Percentiles rank a stretch among this genome's conserved stretches.
These are phyloP conservation scores for Lecanosticta acicola DNA, from an alignment of 2,329 filamentous ascomycete species.

Conservation along the genomic window DNA sequence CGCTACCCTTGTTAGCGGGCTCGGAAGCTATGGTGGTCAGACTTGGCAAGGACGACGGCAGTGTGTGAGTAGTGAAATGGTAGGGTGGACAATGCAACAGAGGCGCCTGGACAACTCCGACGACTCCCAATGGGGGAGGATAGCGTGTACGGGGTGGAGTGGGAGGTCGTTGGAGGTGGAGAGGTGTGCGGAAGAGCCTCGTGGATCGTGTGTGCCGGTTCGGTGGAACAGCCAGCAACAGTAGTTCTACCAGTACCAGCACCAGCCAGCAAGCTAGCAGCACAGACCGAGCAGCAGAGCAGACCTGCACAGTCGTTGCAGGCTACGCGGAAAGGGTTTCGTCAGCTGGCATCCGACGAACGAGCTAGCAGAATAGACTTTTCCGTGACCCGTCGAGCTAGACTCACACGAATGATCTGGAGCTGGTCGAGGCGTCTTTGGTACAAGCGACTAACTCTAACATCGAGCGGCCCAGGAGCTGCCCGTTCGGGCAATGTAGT, in stretches of 20 bases:
- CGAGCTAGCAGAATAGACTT: conserved; percentile 21
- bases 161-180: background rate
- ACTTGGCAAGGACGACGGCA: background rate
- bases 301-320: no score
- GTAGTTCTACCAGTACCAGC: no score
- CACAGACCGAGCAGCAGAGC: background rate
- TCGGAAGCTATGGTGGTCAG: background rate
- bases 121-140: background rate
- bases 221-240: no score
- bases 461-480: conserved; percentile 13
- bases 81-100: background rate
- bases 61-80: background rate
- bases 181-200: background rate
- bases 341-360: conserved; percentile 21
- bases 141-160: background rate
- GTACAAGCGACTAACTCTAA: conserved; percentile 24
- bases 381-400: conserved; percentile 10
- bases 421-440: conserved; percentile 10
- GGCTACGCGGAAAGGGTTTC: conserved; percentile 14
- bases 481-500: conserved; percentile 14
- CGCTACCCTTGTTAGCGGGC: background rate
- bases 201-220: no score
- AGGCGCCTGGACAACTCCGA: background rate
- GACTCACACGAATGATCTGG: conserved; percentile 13
- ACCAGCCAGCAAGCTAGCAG: background rate